Evolutionary conservation across 352 stramenopile species (phyloP), one percentile per base, ranked within the genome.

Genomic region (Pythium aristosporum): DNA sequence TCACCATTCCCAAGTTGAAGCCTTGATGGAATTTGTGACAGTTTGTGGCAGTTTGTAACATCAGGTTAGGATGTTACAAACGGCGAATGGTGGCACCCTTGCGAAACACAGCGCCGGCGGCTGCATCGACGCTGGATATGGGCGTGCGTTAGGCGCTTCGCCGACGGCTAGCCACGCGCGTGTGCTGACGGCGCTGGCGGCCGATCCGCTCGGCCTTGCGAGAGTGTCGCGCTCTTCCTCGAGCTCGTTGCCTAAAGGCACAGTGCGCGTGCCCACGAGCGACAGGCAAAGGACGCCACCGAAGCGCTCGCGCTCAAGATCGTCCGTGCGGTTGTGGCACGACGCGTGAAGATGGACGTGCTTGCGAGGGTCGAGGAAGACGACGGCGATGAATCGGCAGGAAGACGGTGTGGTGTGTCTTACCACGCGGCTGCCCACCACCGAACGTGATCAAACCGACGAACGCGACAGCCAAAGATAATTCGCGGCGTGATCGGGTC

Each of bases 201-300:
- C 73, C 20, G 79, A 92, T 43, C 73, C 83, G 21, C 44, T 94
- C 15, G 34, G 92, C 37, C 74, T 72, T 83, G 85, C 28, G 80
- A 92, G 52, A 92, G 80, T 44, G 82, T 92, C 41, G 83, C 82
- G 10, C 60, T 65, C 4, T 89, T 87, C 65, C 65, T 96, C n/a
- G 73, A 89, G 48, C 61, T 88, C 21, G 63, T 87, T 5, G 67
- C 69, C 42, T 61, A 68, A 21, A 58, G 94, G 15, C 42, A 91
- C 39, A 67, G 74, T 20, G 52, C 46, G 6, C 74, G 83, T 46
- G 12, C 61, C 10, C 18, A 61, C 15, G 44, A 69, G 52, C 54
- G 61, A 39, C 15, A 44, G 16, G 50, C 49, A 34, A 39, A 44
- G 4, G 64, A 82, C 34, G 67, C 67, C 15, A 80, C 82, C 21